Percentiles rank a stretch among this genome's conserved stretches.
These are phyloP conservation scores for Torulaspora gathmanii DNA, from an alignment of 805 yeast species.

Conservation along the genomic window DNA sequence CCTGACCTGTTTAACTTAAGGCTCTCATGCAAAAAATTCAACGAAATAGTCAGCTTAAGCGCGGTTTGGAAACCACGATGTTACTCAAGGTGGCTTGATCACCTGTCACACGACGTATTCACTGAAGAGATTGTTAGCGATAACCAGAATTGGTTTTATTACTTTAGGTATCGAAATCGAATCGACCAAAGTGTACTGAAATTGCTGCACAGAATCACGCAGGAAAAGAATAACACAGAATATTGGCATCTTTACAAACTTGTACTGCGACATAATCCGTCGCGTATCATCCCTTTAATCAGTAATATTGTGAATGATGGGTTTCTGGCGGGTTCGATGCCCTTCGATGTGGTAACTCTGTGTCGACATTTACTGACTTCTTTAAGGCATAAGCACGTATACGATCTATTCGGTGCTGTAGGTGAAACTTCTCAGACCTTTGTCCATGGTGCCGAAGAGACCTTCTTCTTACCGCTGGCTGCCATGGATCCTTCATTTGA, in stretches of 20 bases:
- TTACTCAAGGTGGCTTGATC: slow-evolving; percentile 15
- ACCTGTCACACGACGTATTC: slow-evolving; percentile 11
- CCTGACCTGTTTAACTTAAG: slow-evolving; percentile 17
- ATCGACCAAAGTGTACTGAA: slow-evolving; percentile 9
- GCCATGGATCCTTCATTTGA: slow-evolving; percentile 22
- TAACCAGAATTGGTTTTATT: slow-evolving; percentile 12
- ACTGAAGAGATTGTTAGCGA: neutral
- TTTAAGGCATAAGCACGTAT: slow-evolving; percentile 18
- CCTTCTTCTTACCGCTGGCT: slow-evolving; percentile 16
- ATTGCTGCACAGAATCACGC: neutral
- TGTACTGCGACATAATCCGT: slow-evolving; percentile 11
- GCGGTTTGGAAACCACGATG: slow-evolving; percentile 20
- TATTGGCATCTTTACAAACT: slow-evolving; percentile 5
- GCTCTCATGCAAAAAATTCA: slow-evolving; percentile 10
- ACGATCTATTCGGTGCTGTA: slow-evolving; percentile 11
- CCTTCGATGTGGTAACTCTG: slow-evolving; percentile 13
- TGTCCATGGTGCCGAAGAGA: slow-evolving; percentile 20
- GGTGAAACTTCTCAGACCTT: slow-evolving; percentile 8
- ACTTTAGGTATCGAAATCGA: slow-evolving; percentile 12
- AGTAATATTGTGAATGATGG: slow-evolving; percentile 7
- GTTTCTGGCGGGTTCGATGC: neutral
- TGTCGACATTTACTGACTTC: slow-evolving; percentile 16
- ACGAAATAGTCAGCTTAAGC: slow-evolving; percentile 8
- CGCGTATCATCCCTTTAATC: slow-evolving; percentile 12
- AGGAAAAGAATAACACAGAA: neutral